Evolutionary conservation across 495 filamentous ascomycete genomes (phyloP), one percentile per base, ranked within the genome.

Genomic region (Xylaria flabelliformis): DNA sequence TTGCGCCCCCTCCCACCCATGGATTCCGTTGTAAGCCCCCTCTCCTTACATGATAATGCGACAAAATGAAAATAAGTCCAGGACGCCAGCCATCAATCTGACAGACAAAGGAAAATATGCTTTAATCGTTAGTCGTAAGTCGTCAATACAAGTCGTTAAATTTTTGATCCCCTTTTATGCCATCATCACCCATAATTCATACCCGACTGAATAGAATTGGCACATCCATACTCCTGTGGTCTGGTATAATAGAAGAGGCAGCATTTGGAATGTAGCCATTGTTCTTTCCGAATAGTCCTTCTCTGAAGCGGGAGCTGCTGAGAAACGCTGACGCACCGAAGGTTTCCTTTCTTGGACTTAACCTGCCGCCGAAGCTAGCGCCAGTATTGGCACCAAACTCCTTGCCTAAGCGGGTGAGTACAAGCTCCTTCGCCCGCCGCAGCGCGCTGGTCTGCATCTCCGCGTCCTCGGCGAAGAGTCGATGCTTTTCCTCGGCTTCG

Each of bases 151-250:
- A 46, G 32, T 71, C 61, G 44, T 71, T 44, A 64, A 24, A 64
- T 17, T 51, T 65, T 65, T 59, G 10, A 58, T 61, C 24, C 41
- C 53, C n/a, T 59, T 64, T 50, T 48, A 24, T 9, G 19, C 65
- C 44, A 41, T 51, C 55, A 34, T 70, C 50, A 21, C n/a, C 50
- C 48, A 34, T 51, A 15, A 85, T 48, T 55, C 56, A 71, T 72
- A 19, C 71, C 69, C 85, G 81, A 78, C 83, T 86, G 69, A 87
- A 86, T 74, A 88, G 82, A 67, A 88, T 78, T 72, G 86, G 86
- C 64, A 87, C 86, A 73, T 81, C 82, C 74, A 85, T 72, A 59
- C 82, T 81, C 64, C 79, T 70, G 48, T 81, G 77, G 58, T 83
- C 78, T 42, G 76, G 71, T 24, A 72, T 12, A 2, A 17, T 46